phyloP scores from a whole-genome alignment of 1,284 basidiomycete genomes.

The Rhodotorula sp. region DNA sequence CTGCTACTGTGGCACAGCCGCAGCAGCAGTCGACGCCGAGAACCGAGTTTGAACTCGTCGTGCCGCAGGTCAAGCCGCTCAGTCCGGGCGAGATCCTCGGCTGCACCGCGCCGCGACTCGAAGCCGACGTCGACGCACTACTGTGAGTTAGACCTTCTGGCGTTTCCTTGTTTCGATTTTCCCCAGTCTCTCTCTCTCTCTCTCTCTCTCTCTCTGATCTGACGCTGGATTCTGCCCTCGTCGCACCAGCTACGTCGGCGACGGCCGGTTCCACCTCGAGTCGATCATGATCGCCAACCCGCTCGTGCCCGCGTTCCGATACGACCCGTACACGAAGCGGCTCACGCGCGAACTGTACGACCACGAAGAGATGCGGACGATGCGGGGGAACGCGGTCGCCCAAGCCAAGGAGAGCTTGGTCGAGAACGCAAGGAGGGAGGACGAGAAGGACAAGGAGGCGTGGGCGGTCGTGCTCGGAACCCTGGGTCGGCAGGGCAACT shows the following conservation, averaged over 20 bases:
- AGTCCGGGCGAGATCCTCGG: slow-evolving; percentile 96
- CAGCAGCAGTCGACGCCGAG: slow-evolving; percentile 4
- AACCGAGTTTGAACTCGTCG: slow-evolving; percentile 64
- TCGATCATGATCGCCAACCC: slow-evolving; percentile 99
- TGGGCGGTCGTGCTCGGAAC: slow-evolving; percentile 98
- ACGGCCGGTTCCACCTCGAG: slow-evolving; percentile 97
- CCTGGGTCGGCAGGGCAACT: slow-evolving; percentile 87
- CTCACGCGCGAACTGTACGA: slow-evolving; percentile 90
- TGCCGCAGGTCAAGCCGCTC: slow-evolving; percentile 89
- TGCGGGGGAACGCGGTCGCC: slow-evolving; percentile 74
- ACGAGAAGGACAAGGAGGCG: slow-evolving; percentile 41
- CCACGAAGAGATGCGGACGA: slow-evolving; percentile 77
- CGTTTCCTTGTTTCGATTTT: too few relatives aligned
- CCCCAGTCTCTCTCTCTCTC: too few relatives aligned
- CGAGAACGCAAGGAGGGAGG: slow-evolving; percentile 17
- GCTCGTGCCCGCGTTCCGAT: slow-evolving; percentile 89
- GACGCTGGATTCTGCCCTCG: background rate
- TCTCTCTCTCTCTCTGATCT: slow-evolving; percentile 4
- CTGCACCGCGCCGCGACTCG: slow-evolving; percentile 85
- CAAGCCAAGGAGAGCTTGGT: slow-evolving; percentile 65
- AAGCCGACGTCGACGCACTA: slow-evolving; percentile 72
- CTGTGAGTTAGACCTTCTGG: slow-evolving; percentile 58
- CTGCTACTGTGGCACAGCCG: slow-evolving; percentile 6
- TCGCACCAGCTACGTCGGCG: slow-evolving; percentile 78
- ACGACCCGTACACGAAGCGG: slow-evolving; percentile 98